These are phyloP conservation scores for Pachysandra terminalis DNA, from an alignment of 164 flowering plant genomes.

Conservation along the genomic window DNA sequence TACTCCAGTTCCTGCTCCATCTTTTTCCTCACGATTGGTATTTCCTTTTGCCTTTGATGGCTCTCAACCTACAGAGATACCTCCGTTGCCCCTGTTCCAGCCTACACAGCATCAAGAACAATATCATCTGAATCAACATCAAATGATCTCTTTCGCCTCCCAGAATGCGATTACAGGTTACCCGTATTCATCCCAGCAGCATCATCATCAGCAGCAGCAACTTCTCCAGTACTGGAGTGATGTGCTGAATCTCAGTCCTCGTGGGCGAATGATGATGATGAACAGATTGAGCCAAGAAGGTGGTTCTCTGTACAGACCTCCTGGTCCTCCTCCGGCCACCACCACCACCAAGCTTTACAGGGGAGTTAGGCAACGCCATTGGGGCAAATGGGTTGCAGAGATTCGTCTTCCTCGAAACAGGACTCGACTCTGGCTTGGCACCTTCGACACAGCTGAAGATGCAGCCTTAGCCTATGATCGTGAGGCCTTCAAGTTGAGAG, in stretches of 20 bases:
- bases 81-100: conserved; percentile 17
- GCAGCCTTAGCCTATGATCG: conserved; percentile 94
- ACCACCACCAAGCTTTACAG: conserved; percentile 76
- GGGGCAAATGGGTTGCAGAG: conserved; percentile 99
- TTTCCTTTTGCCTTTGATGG: conserved; percentile 66
- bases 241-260: conserved; percentile 64
- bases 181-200: conserved; percentile 24
- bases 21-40: conserved; percentile 29
- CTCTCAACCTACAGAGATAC: conserved; percentile 30
- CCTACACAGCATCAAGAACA: conserved; percentile 14
- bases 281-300: conserved; percentile 44
- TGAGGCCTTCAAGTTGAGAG: conserved; percentile 82
- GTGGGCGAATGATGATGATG: conserved; percentile 79
- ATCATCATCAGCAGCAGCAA: conserved; percentile 45
- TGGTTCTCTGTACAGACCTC: conserved; percentile 35
- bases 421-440: conserved; percentile 97
- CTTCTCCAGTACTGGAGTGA: conserved; percentile 70
- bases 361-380: conserved; percentile 94
- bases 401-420: conserved; percentile 87
- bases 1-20: conserved; percentile 3
- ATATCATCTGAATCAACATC: conserved; percentile 32
- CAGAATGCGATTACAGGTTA: conserved; percentile 14
- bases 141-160: conserved; percentile 78
- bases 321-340: conserved; percentile 24
- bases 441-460: conserved; percentile 93